Evolutionary conservation across 768 basidiomycete species (phyloP).

Genomic region (Lenzites betulinus): DNA sequence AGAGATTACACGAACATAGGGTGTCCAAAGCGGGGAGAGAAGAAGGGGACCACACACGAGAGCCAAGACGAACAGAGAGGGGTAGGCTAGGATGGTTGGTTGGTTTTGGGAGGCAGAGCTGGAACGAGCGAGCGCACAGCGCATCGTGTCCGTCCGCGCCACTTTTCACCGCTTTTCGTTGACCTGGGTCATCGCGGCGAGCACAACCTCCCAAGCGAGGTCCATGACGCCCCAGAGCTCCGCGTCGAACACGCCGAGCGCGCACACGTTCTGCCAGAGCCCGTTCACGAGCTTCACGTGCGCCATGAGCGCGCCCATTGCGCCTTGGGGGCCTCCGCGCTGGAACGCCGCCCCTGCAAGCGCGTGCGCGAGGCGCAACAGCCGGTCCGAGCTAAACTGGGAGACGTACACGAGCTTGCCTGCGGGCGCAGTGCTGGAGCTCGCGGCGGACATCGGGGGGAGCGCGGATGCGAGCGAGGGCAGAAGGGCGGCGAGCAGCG

Average conservation of each 20-base stretch:
- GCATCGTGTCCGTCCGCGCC: not conserved
- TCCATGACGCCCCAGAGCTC: slow-evolving; percentile 51
- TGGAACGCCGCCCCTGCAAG: slow-evolving; percentile 27
- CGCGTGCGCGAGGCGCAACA: slow-evolving; percentile 29
- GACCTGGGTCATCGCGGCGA: slow-evolving; percentile 41
- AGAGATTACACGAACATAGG: slow-evolving; percentile 5
- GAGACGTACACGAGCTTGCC: slow-evolving; percentile 24
- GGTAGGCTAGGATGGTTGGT: too few species aligned
- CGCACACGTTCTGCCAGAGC: slow-evolving; percentile 53
- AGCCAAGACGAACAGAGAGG: not conserved
- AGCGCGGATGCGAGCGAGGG: slow-evolving; percentile 31
- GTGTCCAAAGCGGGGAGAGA: not conserved
- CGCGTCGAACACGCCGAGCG: slow-evolving; percentile 51
- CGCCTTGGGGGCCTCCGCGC: slow-evolving; percentile 28
- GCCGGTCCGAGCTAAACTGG: slow-evolving; percentile 28
- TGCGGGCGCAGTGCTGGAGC: slow-evolving; percentile 8
- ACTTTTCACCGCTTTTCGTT: slow-evolving; percentile 18
- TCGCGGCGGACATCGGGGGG: slow-evolving; percentile 19
- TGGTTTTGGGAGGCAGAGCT: not conserved
- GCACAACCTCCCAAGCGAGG: slow-evolving; percentile 50
- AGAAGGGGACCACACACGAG: not conserved
- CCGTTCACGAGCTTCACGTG: slow-evolving; percentile 43
- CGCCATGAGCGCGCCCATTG: slow-evolving; percentile 36
- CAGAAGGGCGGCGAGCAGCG: slow-evolving; percentile 52
- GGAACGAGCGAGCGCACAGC: not conserved